These are phyloP conservation scores for Periglandula ipomoeae DNA, from an alignment of 2,329 filamentous ascomycete species.

Conservation along the genomic window DNA sequence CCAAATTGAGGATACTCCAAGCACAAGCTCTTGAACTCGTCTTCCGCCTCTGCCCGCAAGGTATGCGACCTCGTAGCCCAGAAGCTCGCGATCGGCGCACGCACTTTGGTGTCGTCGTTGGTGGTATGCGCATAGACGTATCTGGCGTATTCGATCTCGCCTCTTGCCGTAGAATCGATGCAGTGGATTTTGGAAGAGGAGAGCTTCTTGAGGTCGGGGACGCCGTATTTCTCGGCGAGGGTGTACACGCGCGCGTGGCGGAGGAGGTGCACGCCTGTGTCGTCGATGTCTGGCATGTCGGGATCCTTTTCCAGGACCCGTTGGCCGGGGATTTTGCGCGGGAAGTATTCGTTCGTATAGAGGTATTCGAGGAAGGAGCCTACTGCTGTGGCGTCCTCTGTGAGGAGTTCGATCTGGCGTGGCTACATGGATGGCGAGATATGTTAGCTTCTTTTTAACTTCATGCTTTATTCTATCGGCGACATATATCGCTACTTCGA, in stretches of 20 bases:
- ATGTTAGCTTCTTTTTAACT: background rate
- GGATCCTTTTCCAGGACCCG: conserved; percentile 63
- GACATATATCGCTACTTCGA: too few species aligned
- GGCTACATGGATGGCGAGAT: conserved; percentile 25
- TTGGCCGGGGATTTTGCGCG: conserved; percentile 52
- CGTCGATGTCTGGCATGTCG: conserved; percentile 55
- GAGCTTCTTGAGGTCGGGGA: conserved; percentile 61
- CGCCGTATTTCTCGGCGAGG: conserved; percentile 68
- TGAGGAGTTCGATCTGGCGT: conserved; percentile 56
- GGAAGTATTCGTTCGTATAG: conserved; percentile 54
- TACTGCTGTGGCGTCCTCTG: conserved; percentile 26
- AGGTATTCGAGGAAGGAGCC: conserved; percentile 32
- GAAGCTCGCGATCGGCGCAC: conserved; percentile 79
- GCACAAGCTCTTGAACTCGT: conserved; percentile 76
- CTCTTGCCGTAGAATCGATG: conserved; percentile 76
- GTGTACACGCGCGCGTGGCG: conserved; percentile 88
- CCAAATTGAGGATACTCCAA: conserved; percentile 86
- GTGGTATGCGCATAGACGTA: conserved; percentile 77
- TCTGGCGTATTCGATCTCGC: conserved; percentile 84
- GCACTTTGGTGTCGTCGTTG: conserved; percentile 60
- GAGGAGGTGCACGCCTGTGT: conserved; percentile 73
- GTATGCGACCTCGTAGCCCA: conserved; percentile 78
- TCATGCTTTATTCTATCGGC: too few species aligned
- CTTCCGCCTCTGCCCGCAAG: conserved; percentile 75
- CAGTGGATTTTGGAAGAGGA: conserved; percentile 88